Percentiles rank a stretch among this genome's conserved stretches.
phyloP scores from a whole-genome alignment of 75 land plant genomes.

The Cunninghamia lanceolata region DNA sequence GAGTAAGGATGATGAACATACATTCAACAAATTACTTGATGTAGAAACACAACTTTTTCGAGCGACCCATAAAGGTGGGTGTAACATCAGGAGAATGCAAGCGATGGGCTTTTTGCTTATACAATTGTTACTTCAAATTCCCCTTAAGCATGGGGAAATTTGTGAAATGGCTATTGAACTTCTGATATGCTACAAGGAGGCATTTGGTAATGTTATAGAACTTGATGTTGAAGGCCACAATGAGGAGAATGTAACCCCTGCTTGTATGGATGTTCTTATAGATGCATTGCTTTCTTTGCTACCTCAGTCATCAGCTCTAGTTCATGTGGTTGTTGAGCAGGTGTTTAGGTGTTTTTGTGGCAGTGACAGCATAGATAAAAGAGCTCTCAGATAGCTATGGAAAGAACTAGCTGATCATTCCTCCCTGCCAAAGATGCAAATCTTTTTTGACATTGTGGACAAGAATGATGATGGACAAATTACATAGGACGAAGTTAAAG shows the following conservation, averaged over 20 bases:
- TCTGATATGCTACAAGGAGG: slow-evolving; percentile 76
- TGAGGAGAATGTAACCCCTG: slow-evolving; percentile 53
- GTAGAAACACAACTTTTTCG: no score
- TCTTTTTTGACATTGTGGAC: no score
- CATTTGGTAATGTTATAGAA: slow-evolving; percentile 42
- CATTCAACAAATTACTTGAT: no score
- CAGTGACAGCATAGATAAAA: no score
- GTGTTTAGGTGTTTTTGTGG: slow-evolving; percentile 70
- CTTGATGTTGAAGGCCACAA: slow-evolving; percentile 33
- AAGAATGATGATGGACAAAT: no score
- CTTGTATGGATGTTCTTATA: slow-evolving; percentile 81
- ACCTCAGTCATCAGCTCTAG: slow-evolving; percentile 71
- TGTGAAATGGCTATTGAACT: slow-evolving; percentile 70
- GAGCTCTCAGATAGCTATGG: no score
- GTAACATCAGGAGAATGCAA: slow-evolving; percentile 37
- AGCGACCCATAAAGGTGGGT: slow-evolving; percentile 1
- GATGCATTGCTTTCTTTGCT: slow-evolving; percentile 82
- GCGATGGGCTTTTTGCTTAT: slow-evolving; percentile 75
- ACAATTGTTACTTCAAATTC: no score
- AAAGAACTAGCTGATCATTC: no score
- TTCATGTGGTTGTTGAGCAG: slow-evolving; percentile 80
- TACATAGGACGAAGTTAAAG: no score
- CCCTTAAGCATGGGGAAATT: slow-evolving; percentile 58
- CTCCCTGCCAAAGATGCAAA: no score
- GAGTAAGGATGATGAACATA: no score